Evolutionary conservation across 352 stramenopile species (phyloP).

Genomic region (Globisporangium orthogonon): DNA sequence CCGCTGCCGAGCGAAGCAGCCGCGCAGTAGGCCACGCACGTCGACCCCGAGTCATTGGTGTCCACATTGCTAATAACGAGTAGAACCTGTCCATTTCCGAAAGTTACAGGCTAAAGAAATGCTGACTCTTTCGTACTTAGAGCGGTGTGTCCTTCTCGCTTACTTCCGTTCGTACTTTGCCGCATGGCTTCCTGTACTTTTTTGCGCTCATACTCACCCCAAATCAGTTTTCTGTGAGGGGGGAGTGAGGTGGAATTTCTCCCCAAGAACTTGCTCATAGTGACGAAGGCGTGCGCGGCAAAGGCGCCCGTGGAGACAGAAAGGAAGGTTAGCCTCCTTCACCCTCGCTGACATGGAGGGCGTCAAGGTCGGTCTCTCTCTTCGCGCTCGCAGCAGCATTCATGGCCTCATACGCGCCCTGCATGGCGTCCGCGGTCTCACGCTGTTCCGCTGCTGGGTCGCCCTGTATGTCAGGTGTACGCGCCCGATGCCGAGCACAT

Average conservation of each 20-base stretch:
- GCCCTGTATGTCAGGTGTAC: slow-evolving; percentile 45
- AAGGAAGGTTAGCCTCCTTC: too few species aligned
- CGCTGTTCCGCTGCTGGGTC: neutral
- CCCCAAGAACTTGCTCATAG: neutral
- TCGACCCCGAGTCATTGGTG: too few species aligned
- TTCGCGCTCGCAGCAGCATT: neutral
- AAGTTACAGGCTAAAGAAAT: too few species aligned
- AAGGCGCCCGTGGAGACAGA: too few species aligned
- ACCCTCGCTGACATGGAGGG: slow-evolving; percentile 30
- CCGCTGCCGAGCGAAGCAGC: too few species aligned
- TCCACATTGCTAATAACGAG: too few species aligned
- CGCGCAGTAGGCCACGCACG: too few species aligned
- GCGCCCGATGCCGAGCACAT: slow-evolving; percentile 68
- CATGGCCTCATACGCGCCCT: neutral
- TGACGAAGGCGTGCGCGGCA: too few species aligned
- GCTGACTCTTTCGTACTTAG: too few species aligned
- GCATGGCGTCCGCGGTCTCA: neutral
- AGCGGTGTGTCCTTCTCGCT: neutral
- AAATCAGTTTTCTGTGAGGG: neutral
- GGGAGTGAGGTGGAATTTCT: neutral
- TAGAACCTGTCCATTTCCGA: too few species aligned
- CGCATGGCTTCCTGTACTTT: neutral
- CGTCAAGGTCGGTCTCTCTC: slow-evolving; percentile 23
- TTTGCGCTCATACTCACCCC: neutral
- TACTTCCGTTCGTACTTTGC: neutral